Percentiles rank a stretch among this genome's conserved stretches.
These are phyloP conservation scores for Eutrema salsugineum DNA, from an alignment of 441 rosid species.

Conservation along the genomic window DNA sequence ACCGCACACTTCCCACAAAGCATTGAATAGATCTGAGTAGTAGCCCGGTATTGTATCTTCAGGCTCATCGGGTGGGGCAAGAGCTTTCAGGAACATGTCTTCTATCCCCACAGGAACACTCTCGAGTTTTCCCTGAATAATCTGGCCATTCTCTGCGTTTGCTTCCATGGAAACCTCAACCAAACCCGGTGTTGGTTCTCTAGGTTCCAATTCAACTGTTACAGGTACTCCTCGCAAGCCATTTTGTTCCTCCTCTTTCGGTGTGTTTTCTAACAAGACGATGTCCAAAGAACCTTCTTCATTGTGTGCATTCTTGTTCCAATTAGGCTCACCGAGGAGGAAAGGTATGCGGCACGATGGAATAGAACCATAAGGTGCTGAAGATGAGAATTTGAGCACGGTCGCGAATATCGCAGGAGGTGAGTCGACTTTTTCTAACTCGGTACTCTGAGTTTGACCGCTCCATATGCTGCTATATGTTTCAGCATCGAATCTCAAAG, in stretches of 20 bases:
- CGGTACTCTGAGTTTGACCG: constrained; percentile 39
- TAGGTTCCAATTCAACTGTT: constrained; percentile 68
- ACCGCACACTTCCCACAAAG: constrained; percentile 91
- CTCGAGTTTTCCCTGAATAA: constrained; percentile 73
- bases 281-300: constrained; percentile 43
- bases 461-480: constrained; percentile 57
- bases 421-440: constrained; percentile 44
- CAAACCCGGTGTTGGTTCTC: constrained; percentile 89
- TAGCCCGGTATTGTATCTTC: constrained; percentile 53
- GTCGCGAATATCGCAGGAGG: constrained; percentile 83
- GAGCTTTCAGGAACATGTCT: constrained; percentile 91
- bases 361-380: constrained; percentile 86
- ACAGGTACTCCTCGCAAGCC: constrained; percentile 52
- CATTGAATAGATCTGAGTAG: constrained; percentile 60
- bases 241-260: constrained; percentile 38
- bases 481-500: constrained; percentile 79
- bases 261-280: constrained; percentile 42
- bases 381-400: constrained; percentile 82
- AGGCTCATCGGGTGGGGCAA: constrained; percentile 50
- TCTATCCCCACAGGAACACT: constrained; percentile 77
- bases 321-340: constrained; percentile 69
- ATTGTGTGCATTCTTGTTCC: constrained; percentile 23
- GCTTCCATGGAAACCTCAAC: constrained; percentile 90
- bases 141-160: constrained; percentile 74
- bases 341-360: constrained; percentile 73